These are phyloP conservation scores for Aspergillus phoenicis DNA, from an alignment of 2,329 filamentous ascomycete genomes.

Conservation along the genomic window DNA sequence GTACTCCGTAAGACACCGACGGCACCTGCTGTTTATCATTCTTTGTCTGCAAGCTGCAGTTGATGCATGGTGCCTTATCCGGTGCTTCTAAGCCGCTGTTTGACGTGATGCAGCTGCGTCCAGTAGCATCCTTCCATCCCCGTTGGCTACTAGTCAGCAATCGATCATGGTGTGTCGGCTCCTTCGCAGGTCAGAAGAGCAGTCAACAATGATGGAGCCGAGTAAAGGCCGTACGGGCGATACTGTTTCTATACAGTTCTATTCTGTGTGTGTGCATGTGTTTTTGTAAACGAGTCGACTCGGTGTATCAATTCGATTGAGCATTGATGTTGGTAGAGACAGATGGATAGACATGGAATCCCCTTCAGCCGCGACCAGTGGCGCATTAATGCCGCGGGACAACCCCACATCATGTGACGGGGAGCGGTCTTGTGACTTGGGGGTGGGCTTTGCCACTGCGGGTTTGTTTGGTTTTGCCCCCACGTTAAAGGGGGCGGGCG, in stretches of 20 bases:
- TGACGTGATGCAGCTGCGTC: conserved; percentile 6
- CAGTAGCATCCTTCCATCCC: not conserved
- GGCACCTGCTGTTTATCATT: not conserved
- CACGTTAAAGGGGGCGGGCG: conserved; percentile 1
- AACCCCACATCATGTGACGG: conserved; percentile 28
- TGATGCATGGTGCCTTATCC: conserved; percentile 11
- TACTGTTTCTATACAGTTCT: not conserved
- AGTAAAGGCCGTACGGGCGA: not conserved
- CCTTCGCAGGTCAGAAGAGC: not conserved
- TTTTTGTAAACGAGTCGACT: not conserved
- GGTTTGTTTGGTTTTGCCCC: conserved; percentile 2
- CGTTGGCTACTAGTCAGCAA: not conserved
- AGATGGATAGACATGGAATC: not conserved
- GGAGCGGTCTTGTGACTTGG: conserved; percentile 26
- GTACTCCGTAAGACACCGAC: conserved; percentile 12
- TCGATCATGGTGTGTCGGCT: not conserved
- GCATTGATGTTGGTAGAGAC: not conserved
- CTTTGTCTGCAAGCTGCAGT: conserved; percentile 2
- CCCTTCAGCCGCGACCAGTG: not conserved
- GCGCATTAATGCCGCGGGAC: conserved; percentile 16
- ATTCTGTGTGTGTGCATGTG: not conserved
- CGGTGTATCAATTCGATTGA: not conserved
- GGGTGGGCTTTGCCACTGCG: conserved; percentile 8
- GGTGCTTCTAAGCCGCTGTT: conserved; percentile 2
- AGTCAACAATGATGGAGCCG: not conserved